These are phyloP conservation scores for Colletotrichum sp. DNA, from an alignment of 2,329 filamentous ascomycete species.

Conservation along the genomic window DNA sequence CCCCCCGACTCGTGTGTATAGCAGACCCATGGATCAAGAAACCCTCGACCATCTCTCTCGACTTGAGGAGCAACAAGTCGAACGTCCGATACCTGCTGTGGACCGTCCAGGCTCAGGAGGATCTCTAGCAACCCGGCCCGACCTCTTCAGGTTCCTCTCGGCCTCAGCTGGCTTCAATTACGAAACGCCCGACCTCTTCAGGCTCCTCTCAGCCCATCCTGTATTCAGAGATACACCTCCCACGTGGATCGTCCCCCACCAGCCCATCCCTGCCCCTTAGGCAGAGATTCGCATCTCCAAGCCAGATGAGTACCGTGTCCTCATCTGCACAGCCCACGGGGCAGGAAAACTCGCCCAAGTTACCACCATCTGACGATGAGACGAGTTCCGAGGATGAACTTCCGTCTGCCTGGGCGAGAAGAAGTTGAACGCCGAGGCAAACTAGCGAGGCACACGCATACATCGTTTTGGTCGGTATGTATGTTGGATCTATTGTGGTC, in stretches of 20 bases:
- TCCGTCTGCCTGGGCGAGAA: not conserved
- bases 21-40: not conserved
- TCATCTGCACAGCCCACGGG: not conserved
- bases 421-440: not conserved
- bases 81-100: not conserved
- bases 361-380: not conserved
- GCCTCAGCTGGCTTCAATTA: not conserved
- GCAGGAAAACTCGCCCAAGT: not conserved
- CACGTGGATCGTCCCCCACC: not conserved
- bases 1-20: not conserved
- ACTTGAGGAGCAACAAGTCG: not conserved
- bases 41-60: not conserved
- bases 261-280: not conserved
- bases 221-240: not conserved
- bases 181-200: not conserved
- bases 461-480: not conserved
- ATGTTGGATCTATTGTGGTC: not conserved
- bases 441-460: not conserved
- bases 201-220: rapidly evolving
- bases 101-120: not conserved
- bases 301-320: not conserved
- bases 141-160: not conserved
- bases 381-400: not conserved
- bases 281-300: not conserved
- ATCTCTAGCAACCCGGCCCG: not conserved